A percentile compares a stretch with the other conserved stretches of the same genome.
phyloP scores from a whole-genome alignment of 345 rosid genomes.

The Citrus hindsii region DNA sequence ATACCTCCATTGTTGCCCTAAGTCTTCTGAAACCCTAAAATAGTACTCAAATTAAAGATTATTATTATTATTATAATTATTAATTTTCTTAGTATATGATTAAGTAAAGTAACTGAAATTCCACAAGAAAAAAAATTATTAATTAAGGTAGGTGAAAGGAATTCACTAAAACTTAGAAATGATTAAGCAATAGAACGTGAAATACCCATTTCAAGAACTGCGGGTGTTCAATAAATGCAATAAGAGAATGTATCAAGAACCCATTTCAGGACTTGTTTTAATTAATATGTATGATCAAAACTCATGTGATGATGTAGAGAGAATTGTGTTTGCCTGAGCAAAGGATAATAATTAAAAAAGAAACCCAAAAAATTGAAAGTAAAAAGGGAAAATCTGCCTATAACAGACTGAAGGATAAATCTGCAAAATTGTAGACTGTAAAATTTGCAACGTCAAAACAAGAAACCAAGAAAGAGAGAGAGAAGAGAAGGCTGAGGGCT shows the following conservation, averaged over 20 bases:
- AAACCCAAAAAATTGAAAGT: not conserved
- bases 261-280: conserved; percentile 1
- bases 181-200: conserved; percentile 34
- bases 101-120: not conserved
- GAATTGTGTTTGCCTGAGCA: not conserved
- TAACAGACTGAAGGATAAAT: not conserved
- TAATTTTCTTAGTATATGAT: not conserved
- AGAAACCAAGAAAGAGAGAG: conserved; percentile 6
- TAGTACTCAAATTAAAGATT: too few species aligned
- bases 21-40: conserved; percentile 7
- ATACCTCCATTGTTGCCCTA: not conserved
- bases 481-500: conserved; percentile 1
- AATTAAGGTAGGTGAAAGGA: conserved; percentile 25
- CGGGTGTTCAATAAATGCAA: conserved; percentile 54
- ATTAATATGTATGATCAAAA: not conserved
- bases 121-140: not conserved
- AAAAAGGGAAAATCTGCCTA: not conserved
- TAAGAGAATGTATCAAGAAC: conserved; percentile 33
- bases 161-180: conserved; percentile 25
- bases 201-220: conserved; percentile 33
- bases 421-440: not conserved
- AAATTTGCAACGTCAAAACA: not conserved
- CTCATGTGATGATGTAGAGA: not conserved
- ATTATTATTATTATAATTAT: too few species aligned
- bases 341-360: too few species aligned